Evolutionary conservation across 2,329 filamentous ascomycete species (phyloP).

Genomic region (Alternaria postmessia): DNA sequence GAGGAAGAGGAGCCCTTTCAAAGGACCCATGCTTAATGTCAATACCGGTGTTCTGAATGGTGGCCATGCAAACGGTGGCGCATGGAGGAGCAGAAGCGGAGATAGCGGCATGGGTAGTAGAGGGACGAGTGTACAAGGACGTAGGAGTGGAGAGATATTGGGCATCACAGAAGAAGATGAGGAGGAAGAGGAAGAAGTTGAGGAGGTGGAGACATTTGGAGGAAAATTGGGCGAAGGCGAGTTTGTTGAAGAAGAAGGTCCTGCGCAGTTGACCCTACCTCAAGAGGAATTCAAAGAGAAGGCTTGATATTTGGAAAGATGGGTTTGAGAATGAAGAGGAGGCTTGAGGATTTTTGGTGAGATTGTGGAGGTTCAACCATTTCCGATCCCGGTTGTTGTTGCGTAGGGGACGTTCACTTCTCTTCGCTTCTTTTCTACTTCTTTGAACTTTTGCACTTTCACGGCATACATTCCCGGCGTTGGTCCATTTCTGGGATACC

Average conservation of each 20-base stretch:
- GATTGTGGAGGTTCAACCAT: not conserved
- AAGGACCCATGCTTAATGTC: conserved; percentile 72
- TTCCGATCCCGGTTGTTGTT: not conserved
- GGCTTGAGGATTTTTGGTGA: not conserved
- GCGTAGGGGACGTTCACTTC: not conserved
- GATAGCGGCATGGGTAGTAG: conserved; percentile 30
- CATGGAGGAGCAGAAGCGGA: conserved; percentile 11
- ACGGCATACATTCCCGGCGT: conserved; percentile 1
- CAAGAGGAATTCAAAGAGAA: conserved; percentile 10
- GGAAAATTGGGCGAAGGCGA: conserved; percentile 55
- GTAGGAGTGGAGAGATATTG: conserved; percentile 77
- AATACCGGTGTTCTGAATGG: conserved; percentile 43
- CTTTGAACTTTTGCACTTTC: not conserved
- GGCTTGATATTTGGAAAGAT: not conserved
- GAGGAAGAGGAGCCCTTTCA: conserved; percentile 81
- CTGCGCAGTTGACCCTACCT: conserved; percentile 13
- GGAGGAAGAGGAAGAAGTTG: conserved; percentile 57
- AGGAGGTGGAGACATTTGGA: conserved; percentile 68
- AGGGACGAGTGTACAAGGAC: conserved; percentile 68
- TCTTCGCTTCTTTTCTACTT: not conserved
- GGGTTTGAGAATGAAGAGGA: not conserved
- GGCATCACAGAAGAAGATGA: conserved; percentile 59
- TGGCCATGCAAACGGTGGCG: not conserved
- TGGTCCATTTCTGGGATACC: not conserved
- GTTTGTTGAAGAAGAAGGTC: conserved; percentile 38